A percentile compares a stretch with the other conserved stretches of the same genome.
Evolutionary conservation across 768 basidiomycete species (phyloP).

Genomic region (Gloeophyllum trabeum): DNA sequence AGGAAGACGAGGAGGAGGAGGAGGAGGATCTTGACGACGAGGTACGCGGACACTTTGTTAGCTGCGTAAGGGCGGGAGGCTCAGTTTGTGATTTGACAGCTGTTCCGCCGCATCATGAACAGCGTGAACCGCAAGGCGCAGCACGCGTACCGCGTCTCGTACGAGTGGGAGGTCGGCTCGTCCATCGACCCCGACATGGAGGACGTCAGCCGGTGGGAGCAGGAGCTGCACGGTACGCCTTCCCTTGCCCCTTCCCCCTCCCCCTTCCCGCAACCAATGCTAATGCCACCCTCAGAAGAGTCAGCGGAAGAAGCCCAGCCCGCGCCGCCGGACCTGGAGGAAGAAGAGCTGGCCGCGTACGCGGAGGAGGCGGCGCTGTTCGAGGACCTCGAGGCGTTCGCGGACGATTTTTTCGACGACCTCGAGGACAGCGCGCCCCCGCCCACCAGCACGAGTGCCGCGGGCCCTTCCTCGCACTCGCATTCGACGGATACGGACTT

Average conservation of each 20-base stretch:
- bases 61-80: neutral
- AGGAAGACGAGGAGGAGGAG: slow-evolving; percentile 8
- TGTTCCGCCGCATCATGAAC: slow-evolving; percentile 55
- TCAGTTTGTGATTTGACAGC: slow-evolving; percentile 23
- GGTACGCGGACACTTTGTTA: slow-evolving; percentile 5
- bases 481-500: too few relatives aligned
- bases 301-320: too few relatives aligned
- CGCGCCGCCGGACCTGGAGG: slow-evolving; percentile 40
- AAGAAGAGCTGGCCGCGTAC: slow-evolving; percentile 48
- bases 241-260: neutral
- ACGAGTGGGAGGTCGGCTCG: slow-evolving; percentile 58
- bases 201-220: slow-evolving; percentile 50
- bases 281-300: slow-evolving; percentile 7
- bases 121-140: slow-evolving; percentile 35
- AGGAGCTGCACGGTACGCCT: slow-evolving; percentile 32
- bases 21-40: slow-evolving; percentile 13
- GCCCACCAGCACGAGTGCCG: too few relatives aligned
- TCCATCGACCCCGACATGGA: slow-evolving; percentile 70
- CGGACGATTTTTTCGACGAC: neutral
- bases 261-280: neutral
- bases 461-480: too few relatives aligned
- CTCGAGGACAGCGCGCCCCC: too few relatives aligned
- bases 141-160: slow-evolving; percentile 53
- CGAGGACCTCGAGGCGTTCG: slow-evolving; percentile 11
- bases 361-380: slow-evolving; percentile 36